Evolutionary conservation across 2,329 filamentous ascomycete species (phyloP), one percentile per base, ranked within the genome.

Genomic region (Alternaria gaisen): DNA sequence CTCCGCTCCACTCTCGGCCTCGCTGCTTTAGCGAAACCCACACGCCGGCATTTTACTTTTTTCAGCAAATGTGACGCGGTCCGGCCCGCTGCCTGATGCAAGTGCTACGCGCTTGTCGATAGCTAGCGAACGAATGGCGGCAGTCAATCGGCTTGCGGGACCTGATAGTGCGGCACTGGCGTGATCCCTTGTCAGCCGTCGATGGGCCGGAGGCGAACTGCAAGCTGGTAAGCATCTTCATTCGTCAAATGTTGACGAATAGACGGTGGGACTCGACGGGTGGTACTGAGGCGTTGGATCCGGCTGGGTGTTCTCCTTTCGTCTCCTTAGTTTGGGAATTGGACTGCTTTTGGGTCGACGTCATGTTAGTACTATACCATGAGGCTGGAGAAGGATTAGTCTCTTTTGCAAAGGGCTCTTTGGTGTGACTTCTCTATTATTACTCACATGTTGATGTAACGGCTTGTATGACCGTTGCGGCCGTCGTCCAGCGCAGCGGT

Each of bases 71-170:
- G 65, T 73, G 67, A 70, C 64, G 66, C 75, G 74, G 74, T 69
- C 64, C 74, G 75, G 73, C 67, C 75, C 74, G 75, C 54, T 38
- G 60, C 60, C 67, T 75, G 72, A 75, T 72, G 66, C 64, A 55
- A 60, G 56, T 63, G 60, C 54, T 63, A 38, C 61, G 70, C 72
- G 72, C 69, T 69, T 70, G 70, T 61, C 40, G 30, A 56, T 58
- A 52, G 58, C 62, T 69, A 68, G 66, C 72, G 69, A 71, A 64
- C 74, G 72, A 76, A 75, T 75, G 53, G 69, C 67, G 58, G 60
- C 61, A 48, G 64, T 56, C 54, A 42, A 56, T 57, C 46, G 55
- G 43, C 24, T 24, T 52, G 40, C 50, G 51, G 59, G 41, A 56
- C 40, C 58, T 30, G 57, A 57, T 55, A 48, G 53, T 48, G 59